Conservation (phyloP, 352 stramenopile genomes). For the Pseudoperonospora humuli region DNA sequence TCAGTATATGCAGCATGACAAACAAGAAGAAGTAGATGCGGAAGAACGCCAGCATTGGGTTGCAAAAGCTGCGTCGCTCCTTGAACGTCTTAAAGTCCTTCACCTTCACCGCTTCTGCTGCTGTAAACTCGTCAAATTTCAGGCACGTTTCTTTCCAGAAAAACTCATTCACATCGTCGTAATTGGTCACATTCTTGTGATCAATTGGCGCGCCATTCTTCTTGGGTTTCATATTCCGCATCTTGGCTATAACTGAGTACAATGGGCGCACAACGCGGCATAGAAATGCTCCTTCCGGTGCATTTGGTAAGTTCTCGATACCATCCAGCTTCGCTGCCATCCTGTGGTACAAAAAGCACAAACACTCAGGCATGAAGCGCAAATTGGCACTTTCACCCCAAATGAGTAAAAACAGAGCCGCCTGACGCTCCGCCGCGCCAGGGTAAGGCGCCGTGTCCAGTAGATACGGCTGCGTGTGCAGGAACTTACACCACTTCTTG, state of each 20-base stretch:
- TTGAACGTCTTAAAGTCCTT: conserved; percentile 82
- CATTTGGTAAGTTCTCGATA: conserved; percentile 47
- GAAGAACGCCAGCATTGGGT: conserved; percentile 76
- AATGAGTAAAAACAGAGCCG: conserved; percentile 80
- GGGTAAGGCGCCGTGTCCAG: conserved; percentile 28
- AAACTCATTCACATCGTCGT: conserved; percentile 88
- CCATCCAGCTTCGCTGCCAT: conserved; percentile 64
- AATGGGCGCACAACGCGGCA: conserved; percentile 62
- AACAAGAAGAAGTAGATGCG: conserved; percentile 85
- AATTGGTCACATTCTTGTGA: conserved; percentile 86
- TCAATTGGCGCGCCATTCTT: conserved; percentile 38
- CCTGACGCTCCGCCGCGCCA: conserved; percentile 40
- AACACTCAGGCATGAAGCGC: conserved; percentile 85
- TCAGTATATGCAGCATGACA: conserved; percentile 70
- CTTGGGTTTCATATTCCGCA: conserved; percentile 29
- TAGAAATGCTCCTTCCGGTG: conserved; percentile 65
- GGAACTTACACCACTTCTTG: conserved; percentile 91
- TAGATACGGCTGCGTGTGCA: conserved; percentile 85
- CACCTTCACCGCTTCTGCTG: conserved; percentile 56
- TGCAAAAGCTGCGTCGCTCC: conserved; percentile 75
- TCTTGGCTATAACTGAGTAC: conserved; percentile 74
- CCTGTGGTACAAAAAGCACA: conserved; percentile 85
- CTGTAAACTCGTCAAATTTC: conserved; percentile 76
- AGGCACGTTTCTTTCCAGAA: conserved; percentile 78
- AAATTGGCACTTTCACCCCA: conserved; percentile 82